A percentile compares a stretch with the other conserved stretches of the same genome.
Conservation (phyloP, 495 filamentous ascomycete genomes). For the Extremus antarcticus region DNA sequence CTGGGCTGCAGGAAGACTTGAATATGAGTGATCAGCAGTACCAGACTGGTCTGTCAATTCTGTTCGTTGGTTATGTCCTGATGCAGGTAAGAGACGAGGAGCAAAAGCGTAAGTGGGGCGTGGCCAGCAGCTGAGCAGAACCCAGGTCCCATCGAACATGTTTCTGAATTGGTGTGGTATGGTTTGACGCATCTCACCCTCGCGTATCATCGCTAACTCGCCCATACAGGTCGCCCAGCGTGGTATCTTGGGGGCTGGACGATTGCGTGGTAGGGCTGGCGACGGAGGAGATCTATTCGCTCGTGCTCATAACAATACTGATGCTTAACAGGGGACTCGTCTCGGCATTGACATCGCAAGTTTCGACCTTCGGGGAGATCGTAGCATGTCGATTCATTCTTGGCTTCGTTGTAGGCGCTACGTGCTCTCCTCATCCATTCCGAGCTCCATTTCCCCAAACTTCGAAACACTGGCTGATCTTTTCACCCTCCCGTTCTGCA, state of each 20-base stretch:
- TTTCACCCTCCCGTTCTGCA: neutral
- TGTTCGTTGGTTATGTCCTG: constrained; percentile 48
- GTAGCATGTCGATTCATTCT: constrained; percentile 42
- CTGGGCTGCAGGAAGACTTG: constrained; percentile 9
- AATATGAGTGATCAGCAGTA: neutral
- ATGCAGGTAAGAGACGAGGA: too few species aligned
- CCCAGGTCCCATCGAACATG: constrained; percentile 52
- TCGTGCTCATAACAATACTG: too few species aligned
- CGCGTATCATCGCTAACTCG: neutral
- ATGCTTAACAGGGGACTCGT: constrained; percentile 29
- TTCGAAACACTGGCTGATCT: too few species aligned
- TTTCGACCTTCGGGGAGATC: constrained; percentile 40
- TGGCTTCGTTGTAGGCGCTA: constrained; percentile 28
- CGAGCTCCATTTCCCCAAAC: too few species aligned
- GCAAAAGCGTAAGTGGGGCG: neutral
- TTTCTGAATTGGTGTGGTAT: constrained; percentile 45
- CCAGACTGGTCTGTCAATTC: constrained; percentile 38
- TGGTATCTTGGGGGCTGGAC: constrained; percentile 36
- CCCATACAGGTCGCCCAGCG: constrained; percentile 14
- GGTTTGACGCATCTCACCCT: neutral
- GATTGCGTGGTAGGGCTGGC: constrained; percentile 33
- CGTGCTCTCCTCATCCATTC: too few species aligned
- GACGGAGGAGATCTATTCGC: too few species aligned
- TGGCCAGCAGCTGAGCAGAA: neutral
- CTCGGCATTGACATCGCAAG: constrained; percentile 42